Percentiles rank a stretch among this genome's conserved stretches.
Evolutionary conservation across 106 monocot species (phyloP).

Genomic region (Dactylorhiza incarnata): DNA sequence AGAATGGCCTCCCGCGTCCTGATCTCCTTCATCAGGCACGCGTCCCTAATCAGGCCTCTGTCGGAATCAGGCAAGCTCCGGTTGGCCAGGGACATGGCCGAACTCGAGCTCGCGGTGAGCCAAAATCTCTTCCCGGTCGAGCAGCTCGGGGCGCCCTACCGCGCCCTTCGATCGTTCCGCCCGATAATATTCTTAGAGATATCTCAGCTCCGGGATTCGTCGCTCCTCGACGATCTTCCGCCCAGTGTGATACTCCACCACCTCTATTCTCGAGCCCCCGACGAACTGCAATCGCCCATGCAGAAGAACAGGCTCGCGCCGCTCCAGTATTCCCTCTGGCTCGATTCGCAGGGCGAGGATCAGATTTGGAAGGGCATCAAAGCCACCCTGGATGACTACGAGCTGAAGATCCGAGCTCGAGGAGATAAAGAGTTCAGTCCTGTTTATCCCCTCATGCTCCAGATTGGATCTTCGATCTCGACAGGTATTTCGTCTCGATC

Average conservation of each 20-base stretch:
- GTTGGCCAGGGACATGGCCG: slow-evolving; percentile 97
- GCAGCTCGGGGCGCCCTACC: slow-evolving; percentile 86
- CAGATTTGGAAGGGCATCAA: slow-evolving; percentile 90
- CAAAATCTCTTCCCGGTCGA: slow-evolving; percentile 91
- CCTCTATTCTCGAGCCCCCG: slow-evolving; percentile 78
- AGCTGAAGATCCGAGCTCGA: slow-evolving; percentile 40
- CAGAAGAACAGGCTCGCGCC: slow-evolving; percentile 79
- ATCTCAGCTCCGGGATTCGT: slow-evolving; percentile 51
- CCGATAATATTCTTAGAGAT: slow-evolving; percentile 84
- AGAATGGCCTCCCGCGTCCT: slow-evolving; percentile 78
- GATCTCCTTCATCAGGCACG: slow-evolving; percentile 76
- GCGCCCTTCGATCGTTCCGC: slow-evolving; percentile 74
- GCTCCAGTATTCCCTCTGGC: slow-evolving; percentile 83
- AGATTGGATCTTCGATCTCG: slow-evolving; percentile 46
- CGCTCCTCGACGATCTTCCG: slow-evolving; percentile 66
- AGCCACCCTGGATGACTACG: slow-evolving; percentile 82
- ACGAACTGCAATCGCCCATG: slow-evolving; percentile 72
- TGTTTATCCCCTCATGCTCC: slow-evolving; percentile 80
- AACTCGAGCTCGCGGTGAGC: slow-evolving; percentile 83
- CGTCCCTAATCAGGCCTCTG: slow-evolving; percentile 80
- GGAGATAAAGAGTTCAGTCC: slow-evolving; percentile 63
- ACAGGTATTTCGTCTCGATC: not conserved
- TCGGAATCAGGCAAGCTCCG: slow-evolving; percentile 91
- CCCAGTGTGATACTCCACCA: slow-evolving; percentile 78
- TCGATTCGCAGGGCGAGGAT: slow-evolving; percentile 91